Conservation (phyloP, 2,329 filamentous ascomycete species). For the Huntiella decipiens region DNA sequence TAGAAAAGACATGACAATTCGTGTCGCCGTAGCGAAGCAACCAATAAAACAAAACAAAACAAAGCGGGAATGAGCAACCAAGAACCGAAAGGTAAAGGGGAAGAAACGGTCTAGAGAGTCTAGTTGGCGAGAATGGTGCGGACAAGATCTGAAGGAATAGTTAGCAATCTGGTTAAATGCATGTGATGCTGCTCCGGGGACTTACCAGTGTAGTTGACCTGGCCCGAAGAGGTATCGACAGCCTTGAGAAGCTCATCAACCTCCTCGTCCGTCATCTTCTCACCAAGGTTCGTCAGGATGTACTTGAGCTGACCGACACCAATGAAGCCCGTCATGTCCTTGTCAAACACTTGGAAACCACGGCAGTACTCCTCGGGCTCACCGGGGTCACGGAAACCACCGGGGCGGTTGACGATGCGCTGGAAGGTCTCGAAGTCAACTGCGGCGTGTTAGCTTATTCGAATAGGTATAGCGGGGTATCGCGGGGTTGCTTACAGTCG, state of each 20-base stretch:
- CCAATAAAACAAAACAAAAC: not conserved
- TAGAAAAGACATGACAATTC: constrained; percentile 11
- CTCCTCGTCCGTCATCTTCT: constrained; percentile 99
- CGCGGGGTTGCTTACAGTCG: constrained; percentile 55
- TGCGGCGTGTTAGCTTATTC: constrained; percentile 20
- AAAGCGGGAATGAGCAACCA: not conserved
- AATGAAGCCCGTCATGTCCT: constrained; percentile 96
- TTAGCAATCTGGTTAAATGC: too few relatives aligned
- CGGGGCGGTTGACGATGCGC: constrained; percentile 90
- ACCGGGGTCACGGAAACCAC: constrained; percentile 93
- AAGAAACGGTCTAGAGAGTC: constrained; percentile 12
- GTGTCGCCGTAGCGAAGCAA: constrained; percentile 4
- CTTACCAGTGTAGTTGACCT: constrained; percentile 93
- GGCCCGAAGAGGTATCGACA: constrained; percentile 84
- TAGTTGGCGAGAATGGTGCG: constrained; percentile 75
- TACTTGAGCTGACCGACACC: constrained; percentile 96
- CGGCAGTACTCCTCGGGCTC: constrained; percentile 97
- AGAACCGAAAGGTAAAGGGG: not conserved
- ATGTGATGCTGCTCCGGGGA: constrained; percentile 7
- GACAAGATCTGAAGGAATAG: constrained; percentile 45
- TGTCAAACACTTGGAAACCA: constrained; percentile 98
- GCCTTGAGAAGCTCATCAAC: constrained; percentile 98
- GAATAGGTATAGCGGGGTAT: not conserved
- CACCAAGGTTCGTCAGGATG: constrained; percentile 89
- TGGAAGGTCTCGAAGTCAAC: constrained; percentile 97